Evolutionary conservation across 192 early-diverging fungal species (phyloP).

Genomic region (Podila epicladia): DNA sequence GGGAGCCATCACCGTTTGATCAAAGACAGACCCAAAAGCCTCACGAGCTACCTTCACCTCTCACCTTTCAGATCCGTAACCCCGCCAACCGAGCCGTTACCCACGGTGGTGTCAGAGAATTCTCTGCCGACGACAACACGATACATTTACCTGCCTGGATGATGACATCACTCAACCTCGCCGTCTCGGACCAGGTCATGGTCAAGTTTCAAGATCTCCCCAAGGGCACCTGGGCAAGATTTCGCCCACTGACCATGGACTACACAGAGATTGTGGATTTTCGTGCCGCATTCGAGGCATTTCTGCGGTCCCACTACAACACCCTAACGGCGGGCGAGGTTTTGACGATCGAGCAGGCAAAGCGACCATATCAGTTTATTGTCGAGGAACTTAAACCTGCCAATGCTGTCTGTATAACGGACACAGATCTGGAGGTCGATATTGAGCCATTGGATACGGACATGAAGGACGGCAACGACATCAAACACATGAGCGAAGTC

Average conservation of each 20-base stretch:
- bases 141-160: constrained; percentile 67
- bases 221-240: constrained; percentile 72
- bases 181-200: constrained; percentile 56
- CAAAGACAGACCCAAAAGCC: neutral
- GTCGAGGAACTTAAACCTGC: constrained; percentile 76
- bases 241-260: constrained; percentile 63
- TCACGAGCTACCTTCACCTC: constrained; percentile 60
- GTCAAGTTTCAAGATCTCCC: constrained; percentile 65
- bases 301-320: constrained; percentile 71
- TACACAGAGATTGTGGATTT: constrained; percentile 68
- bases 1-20: constrained; percentile 13
- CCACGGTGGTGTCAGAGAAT: constrained; percentile 80
- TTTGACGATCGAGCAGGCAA: constrained; percentile 63
- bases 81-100: constrained; percentile 50
- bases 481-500: constrained; percentile 6
- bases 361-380: constrained; percentile 59
- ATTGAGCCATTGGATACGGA: constrained; percentile 61
- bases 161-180: constrained; percentile 51
- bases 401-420: constrained; percentile 72
- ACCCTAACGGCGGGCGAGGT: constrained; percentile 76
- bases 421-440: constrained; percentile 87
- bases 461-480: no score
- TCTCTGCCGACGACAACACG: constrained; percentile 63
- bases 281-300: constrained; percentile 72
- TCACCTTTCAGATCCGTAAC: constrained; percentile 69